Percentiles rank a stretch among this genome's conserved stretches.
Conservation (phyloP, 2,329 filamentous ascomycete genomes). For the Fonsecaea nubica region DNA sequence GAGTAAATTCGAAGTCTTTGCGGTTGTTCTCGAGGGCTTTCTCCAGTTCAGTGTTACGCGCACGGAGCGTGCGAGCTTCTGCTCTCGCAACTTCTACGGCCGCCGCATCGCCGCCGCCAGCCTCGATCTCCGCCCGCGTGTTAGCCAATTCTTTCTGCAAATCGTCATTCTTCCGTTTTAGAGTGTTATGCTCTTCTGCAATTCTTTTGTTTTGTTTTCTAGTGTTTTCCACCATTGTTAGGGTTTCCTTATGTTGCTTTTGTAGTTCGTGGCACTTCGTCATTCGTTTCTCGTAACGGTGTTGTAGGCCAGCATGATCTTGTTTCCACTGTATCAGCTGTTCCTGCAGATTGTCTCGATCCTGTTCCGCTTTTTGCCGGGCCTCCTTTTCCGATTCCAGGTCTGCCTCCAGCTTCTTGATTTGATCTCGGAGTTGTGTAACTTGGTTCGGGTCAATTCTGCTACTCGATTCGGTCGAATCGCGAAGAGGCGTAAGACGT, state of each 20-base stretch:
- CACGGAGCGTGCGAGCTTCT: conserved; percentile 41
- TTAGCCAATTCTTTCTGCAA: conserved; percentile 49
- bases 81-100: conserved; percentile 51
- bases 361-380: conserved; percentile 44
- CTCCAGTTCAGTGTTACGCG: conserved; percentile 44
- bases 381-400: conserved; percentile 35
- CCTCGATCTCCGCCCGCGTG: conserved; percentile 49
- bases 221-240: conserved; percentile 42
- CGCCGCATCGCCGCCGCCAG: conserved; percentile 45
- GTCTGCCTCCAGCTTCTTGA: conserved; percentile 37
- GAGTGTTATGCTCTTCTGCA: conserved; percentile 47
- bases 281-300: conserved; percentile 52
- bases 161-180: conserved; percentile 51
- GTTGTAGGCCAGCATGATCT: conserved; percentile 48
- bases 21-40: conserved; percentile 51
- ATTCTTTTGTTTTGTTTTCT: conserved; percentile 46
- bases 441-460: conserved; percentile 32
- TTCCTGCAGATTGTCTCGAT: conserved; percentile 41
- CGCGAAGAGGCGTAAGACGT: conserved; percentile 48
- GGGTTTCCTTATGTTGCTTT: conserved; percentile 43
- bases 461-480: conserved; percentile 41
- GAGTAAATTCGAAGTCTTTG: conserved; percentile 54
- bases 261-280: conserved; percentile 48
- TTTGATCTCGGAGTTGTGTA: conserved; percentile 43
- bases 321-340: conserved; percentile 46